Percentiles rank a stretch among this genome's conserved stretches.
Conservation (phyloP, 768 basidiomycete genomes). For the Pleurotus ostreatus region DNA sequence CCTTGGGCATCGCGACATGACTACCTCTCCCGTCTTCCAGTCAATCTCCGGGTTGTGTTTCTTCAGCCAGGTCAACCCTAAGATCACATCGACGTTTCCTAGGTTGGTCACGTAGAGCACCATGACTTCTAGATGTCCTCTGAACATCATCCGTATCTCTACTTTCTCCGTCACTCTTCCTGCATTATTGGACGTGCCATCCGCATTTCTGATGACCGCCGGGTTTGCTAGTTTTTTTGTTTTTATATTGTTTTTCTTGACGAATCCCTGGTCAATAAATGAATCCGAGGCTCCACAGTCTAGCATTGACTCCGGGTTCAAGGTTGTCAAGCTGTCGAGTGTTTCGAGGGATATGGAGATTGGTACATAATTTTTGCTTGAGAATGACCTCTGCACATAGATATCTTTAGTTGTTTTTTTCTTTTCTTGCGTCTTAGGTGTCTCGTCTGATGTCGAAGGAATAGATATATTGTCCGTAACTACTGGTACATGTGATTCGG, state of each 20-base stretch:
- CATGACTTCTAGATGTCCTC: constrained; percentile 16
- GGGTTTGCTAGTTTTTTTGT: background rate
- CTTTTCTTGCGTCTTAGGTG: too few species aligned
- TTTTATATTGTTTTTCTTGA: background rate
- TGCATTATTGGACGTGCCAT: constrained; percentile 19
- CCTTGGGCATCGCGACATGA: constrained; percentile 14
- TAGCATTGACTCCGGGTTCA: background rate
- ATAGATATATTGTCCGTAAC: too few species aligned
- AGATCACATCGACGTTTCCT: constrained; percentile 14
- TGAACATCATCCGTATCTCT: constrained; percentile 13
- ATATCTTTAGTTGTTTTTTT: too few species aligned
- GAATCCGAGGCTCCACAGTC: background rate
- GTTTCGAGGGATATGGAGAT: background rate
- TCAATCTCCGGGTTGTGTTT: constrained; percentile 21
- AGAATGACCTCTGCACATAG: background rate
- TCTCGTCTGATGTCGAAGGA: too few species aligned
- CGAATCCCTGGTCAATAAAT: background rate
- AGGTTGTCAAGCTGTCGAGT: background rate
- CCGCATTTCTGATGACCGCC: background rate
- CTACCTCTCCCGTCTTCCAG: constrained; percentile 17
- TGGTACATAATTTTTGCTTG: background rate
- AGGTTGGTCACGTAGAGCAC: constrained; percentile 17
- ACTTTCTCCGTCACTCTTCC: constrained; percentile 16
- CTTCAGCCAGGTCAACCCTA: constrained; percentile 23
- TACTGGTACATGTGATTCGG: too few species aligned